A percentile compares a stretch with the other conserved stretches of the same genome.
Conservation (phyloP, 2,329 filamentous ascomycete genomes). For the Phaeosphaeria sp. region DNA sequence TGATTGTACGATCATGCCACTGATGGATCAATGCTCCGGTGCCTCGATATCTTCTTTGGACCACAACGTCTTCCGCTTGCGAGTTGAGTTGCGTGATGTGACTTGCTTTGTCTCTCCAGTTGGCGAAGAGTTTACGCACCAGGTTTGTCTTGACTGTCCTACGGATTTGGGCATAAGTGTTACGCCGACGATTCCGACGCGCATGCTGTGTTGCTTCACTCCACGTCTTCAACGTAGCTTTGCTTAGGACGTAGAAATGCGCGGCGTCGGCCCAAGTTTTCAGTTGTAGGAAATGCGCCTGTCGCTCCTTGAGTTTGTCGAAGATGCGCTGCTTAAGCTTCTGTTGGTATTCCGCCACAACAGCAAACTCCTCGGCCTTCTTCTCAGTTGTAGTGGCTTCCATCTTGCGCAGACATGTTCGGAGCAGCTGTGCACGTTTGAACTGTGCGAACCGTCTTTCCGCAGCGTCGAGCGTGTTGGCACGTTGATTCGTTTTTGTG, state of each 20-base stretch:
- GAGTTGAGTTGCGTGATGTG: conserved; percentile 24
- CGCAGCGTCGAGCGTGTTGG: conserved; percentile 35
- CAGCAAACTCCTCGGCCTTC: conserved; percentile 42
- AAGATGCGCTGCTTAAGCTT: conserved; percentile 49
- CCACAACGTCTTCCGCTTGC: conserved; percentile 40
- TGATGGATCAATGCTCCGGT: conserved; percentile 47
- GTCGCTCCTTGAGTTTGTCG: conserved; percentile 42
- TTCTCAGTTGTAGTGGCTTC: conserved; percentile 31
- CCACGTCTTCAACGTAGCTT: conserved; percentile 59
- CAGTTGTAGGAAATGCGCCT: conserved; percentile 55
- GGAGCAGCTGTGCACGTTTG: conserved; percentile 38
- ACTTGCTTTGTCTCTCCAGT: conserved; percentile 43
- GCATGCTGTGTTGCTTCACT: conserved; percentile 57
- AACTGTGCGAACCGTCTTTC: conserved; percentile 39
- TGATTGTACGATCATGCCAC: conserved; percentile 52
- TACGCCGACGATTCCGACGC: conserved; percentile 60
- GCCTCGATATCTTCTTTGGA: conserved; percentile 24
- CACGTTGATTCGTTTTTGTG: conserved; percentile 33
- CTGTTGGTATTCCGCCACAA: conserved; percentile 51
- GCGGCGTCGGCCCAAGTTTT: conserved; percentile 62
- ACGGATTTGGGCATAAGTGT: conserved; percentile 62
- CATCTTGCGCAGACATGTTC: conserved; percentile 34
- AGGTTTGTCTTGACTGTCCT: conserved; percentile 61
- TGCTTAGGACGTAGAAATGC: conserved; percentile 62
- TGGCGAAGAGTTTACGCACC: conserved; percentile 50